Conservation (phyloP, 1,139 yeast genomes). For the Suhomyces bolitotheri region DNA sequence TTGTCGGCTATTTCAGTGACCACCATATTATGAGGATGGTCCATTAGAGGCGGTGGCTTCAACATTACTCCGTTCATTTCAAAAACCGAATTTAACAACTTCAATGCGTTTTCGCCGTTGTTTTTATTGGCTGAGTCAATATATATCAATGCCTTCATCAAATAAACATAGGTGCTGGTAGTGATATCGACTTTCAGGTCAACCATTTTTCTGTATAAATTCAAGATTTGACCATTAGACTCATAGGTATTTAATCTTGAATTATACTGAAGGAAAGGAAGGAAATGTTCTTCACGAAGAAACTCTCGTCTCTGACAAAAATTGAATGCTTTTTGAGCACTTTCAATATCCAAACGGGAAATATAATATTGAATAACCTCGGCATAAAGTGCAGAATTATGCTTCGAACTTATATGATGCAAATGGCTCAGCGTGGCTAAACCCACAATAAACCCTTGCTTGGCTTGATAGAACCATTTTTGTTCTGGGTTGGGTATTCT, state of each 20-base stretch:
- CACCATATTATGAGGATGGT: constrained; percentile 13
- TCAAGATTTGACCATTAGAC: constrained; percentile 30
- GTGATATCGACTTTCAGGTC: constrained; percentile 30
- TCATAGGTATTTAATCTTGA: constrained; percentile 26
- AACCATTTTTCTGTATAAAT: constrained; percentile 44
- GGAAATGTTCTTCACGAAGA: constrained; percentile 27
- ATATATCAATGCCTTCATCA: constrained; percentile 45
- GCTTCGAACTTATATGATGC: constrained; percentile 8
- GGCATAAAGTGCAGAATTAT: constrained; percentile 20
- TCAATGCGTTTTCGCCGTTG: constrained; percentile 28
- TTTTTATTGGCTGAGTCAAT: constrained; percentile 32
- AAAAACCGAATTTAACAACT: constrained; percentile 34
- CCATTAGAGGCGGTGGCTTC: constrained; percentile 4
- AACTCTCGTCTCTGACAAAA: constrained; percentile 17
- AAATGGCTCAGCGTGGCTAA: constrained; percentile 9
- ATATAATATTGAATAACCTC: constrained; percentile 30
- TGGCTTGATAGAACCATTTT: constrained; percentile 4
- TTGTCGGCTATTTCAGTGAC: constrained; percentile 15
- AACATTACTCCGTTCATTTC: constrained; percentile 33
- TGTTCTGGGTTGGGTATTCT: constrained; percentile 7
- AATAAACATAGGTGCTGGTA: constrained; percentile 38
- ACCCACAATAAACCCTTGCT: constrained; percentile 15
- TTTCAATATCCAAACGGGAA: constrained; percentile 15
- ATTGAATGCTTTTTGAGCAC: constrained; percentile 21
- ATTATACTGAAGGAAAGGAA: constrained; percentile 33